A percentile compares a stretch with the other conserved stretches of the same genome.
These are phyloP conservation scores for Elasticomyces elasticus DNA, from an alignment of 495 filamentous ascomycete genomes.

Conservation along the genomic window DNA sequence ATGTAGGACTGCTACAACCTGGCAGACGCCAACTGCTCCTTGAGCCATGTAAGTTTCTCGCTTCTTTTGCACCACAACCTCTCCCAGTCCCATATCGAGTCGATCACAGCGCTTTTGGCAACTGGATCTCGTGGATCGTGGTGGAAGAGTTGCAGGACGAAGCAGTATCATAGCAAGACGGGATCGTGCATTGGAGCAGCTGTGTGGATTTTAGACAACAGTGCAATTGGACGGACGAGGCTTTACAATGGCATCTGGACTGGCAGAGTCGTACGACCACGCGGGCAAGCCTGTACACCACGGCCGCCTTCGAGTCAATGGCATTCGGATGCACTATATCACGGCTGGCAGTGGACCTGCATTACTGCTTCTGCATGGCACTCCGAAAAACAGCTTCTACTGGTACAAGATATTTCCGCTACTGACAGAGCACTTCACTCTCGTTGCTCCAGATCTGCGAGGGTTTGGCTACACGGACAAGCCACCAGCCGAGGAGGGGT, in stretches of 20 bases:
- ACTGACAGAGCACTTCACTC: conserved; percentile 11
- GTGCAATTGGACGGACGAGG: neutral
- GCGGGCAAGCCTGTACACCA: conserved; percentile 9
- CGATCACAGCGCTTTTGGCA: no score
- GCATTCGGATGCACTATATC: conserved; percentile 17
- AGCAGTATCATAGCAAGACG: no score
- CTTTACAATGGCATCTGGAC: neutral
- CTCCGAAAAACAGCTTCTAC: conserved; percentile 20
- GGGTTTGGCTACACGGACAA: conserved; percentile 21
- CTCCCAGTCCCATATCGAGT: no score
- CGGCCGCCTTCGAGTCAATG: conserved; percentile 9
- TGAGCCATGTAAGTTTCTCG: no score
- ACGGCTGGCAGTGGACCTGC: conserved; percentile 12
- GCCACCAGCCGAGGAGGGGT: conserved; percentile 12
- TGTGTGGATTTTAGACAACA: no score
- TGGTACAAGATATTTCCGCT: conserved; percentile 16
- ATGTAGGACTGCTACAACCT: no score
- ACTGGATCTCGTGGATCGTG: no score
- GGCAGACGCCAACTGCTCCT: no score
- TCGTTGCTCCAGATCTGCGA: conserved; percentile 16
- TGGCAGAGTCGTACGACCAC: conserved; percentile 13
- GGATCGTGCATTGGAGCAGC: no score
- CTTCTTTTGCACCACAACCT: no score
- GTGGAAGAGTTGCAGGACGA: no score
- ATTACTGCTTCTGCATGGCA: conserved; percentile 16